A percentile compares a stretch with the other conserved stretches of the same genome.
Evolutionary conservation across 345 rosid genomes (phyloP).

Genomic region (Orychophragmus violaceus): DNA sequence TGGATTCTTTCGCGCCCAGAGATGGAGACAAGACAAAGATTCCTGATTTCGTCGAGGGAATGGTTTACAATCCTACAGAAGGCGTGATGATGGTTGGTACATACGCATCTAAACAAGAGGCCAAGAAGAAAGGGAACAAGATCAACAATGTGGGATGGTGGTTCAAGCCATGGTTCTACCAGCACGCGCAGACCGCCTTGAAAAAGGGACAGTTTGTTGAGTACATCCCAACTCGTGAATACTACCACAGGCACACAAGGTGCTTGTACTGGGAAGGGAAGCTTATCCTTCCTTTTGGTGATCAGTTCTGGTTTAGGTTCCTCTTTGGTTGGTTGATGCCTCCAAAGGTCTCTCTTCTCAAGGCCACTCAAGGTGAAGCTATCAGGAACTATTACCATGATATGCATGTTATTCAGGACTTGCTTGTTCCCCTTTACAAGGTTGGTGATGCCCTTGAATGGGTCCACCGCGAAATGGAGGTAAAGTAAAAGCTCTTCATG

Average conservation of each 20-base stretch:
- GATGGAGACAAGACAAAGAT: conserved; percentile 35
- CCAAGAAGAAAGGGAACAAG: conserved; percentile 26
- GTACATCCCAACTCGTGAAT: conserved; percentile 84
- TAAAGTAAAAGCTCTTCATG: conserved; percentile 28
- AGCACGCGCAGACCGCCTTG: conserved; percentile 66
- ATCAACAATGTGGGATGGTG: conserved; percentile 86
- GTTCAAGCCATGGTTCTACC: conserved; percentile 96
- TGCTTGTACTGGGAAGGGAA: conserved; percentile 96
- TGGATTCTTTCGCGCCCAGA: neutral
- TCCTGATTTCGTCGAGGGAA: conserved; percentile 84
- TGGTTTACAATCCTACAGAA: conserved; percentile 42
- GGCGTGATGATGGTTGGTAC: conserved; percentile 58
- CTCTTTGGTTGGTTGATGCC: conserved; percentile 96
- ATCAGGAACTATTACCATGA: conserved; percentile 96
- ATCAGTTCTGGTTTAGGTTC: conserved; percentile 89
- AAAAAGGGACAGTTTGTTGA: conserved; percentile 81
- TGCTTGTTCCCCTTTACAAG: conserved; percentile 97
- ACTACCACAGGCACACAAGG: conserved; percentile 90
- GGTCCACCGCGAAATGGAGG: conserved; percentile 98
- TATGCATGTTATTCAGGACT: conserved; percentile 93
- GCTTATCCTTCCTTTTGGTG: conserved; percentile 87
- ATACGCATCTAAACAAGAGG: conserved; percentile 72
- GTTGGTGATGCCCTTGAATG: conserved; percentile 94
- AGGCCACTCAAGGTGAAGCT: conserved; percentile 96
- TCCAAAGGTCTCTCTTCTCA: conserved; percentile 91